Base-by-base conservation (phyloP, 495 filamentous ascomycete genomes). In the Penicillium subrubescens region DNA sequence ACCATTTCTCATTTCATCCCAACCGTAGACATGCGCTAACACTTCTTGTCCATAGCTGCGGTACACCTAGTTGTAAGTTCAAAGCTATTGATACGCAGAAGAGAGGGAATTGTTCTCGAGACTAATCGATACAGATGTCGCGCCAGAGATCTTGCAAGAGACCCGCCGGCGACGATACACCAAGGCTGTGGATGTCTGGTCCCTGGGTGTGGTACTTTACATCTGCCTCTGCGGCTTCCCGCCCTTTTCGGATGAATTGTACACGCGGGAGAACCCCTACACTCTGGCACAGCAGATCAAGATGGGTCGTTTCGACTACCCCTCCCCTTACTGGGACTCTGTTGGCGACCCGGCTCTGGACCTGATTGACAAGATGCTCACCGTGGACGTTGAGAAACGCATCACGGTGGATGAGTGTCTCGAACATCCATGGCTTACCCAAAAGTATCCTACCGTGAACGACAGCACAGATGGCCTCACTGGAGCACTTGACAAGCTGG, bases 211-310 rank as follows among this genome's bases (percentile, higher is more conserved):
- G 11, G 96, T 98, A n/a, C 86, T 99, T 23, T 99, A 99, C 76
- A 98, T 99, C 67, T 98, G 94, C 72, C 87, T 99, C 15, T 99
- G 96, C 73, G 96, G 96, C 5, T 99, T 98, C 68, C 95, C 96
- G 5, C 96, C 96, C 0, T 99, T 99, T 79, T 93, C 90, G 3
- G 96, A 98, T 66, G 96, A 99, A 75, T 87, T 98, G 1, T 90
- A 85, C 69, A 90, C 87, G 6, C 61, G 75, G 5, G 87, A 92
- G 46, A 90, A 93, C 64, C 96, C 94, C 11, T 97, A 92, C 66
- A 93, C 84, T 0, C 83, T 99, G 17, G 89, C 91, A 0, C 92
- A 99, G 65, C 88, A 98, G 78, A 99, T 99, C 77, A 91, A 90
- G 72, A 83, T 86, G 72, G 96, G 90, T 7, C 85, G 85, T 50